Conservation (phyloP, 1,139 yeast species). For the Arxiozyma heterogenica region DNA sequence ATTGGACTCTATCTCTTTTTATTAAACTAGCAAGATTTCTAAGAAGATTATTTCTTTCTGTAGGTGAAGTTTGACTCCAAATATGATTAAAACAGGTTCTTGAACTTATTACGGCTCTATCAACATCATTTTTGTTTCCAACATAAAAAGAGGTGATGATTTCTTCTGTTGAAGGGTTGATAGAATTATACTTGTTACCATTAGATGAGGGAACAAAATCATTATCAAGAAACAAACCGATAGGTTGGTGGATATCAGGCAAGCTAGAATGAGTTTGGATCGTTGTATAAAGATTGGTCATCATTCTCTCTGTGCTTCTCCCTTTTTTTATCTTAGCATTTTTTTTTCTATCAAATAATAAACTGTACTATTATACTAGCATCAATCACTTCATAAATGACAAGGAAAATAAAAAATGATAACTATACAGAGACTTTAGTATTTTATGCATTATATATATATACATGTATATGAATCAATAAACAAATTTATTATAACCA, state of each 20-base stretch:
- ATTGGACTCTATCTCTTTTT: conserved; percentile 39
- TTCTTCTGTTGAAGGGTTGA: conserved; percentile 63
- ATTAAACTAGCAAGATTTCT: conserved; percentile 45
- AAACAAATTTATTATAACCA: neutral
- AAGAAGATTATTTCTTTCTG: conserved; percentile 41
- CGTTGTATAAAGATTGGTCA: conserved; percentile 5
- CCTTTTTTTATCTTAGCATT: neutral
- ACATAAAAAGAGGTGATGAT: conserved; percentile 55
- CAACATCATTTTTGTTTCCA: conserved; percentile 63
- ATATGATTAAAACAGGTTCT: conserved; percentile 49
- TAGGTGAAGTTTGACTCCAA: conserved; percentile 43
- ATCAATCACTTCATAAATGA: too few species aligned
- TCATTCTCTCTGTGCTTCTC: neutral
- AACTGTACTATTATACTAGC: neutral
- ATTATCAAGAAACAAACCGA: conserved; percentile 59
- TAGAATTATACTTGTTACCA: conserved; percentile 46
- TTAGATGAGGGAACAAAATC: conserved; percentile 44
- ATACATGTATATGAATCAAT: neutral
- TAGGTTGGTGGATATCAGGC: conserved; percentile 37
- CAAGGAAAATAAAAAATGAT: too few species aligned
- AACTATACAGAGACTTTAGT: too few species aligned
- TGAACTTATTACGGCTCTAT: conserved; percentile 69
- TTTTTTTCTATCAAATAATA: too few species aligned
- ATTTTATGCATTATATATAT: too few species aligned
- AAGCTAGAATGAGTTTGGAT: conserved; percentile 5